Conservation (phyloP, 257 asterid species). For the Scutellaria minor region DNA sequence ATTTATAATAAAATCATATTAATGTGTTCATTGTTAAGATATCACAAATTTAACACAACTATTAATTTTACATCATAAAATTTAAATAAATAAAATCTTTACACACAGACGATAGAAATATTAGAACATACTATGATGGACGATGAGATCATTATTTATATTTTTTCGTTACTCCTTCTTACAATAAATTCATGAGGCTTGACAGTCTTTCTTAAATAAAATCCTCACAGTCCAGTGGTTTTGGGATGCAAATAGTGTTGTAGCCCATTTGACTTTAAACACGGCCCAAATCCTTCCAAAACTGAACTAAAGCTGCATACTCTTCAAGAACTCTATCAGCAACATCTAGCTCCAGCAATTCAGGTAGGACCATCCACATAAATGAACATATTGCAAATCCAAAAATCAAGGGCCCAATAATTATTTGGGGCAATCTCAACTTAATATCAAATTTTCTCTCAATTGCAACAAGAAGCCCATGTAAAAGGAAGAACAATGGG, state of each 20-base stretch:
- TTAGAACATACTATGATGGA: too few species aligned
- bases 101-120: too few species aligned
- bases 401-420: constrained; percentile 46
- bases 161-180: too few species aligned
- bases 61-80: too few species aligned
- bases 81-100: too few species aligned
- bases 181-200: too few species aligned
- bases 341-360: constrained; percentile 34
- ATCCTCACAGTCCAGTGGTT: too few species aligned
- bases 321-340: constrained; percentile 42
- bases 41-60: too few species aligned
- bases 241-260: neutral
- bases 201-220: too few species aligned
- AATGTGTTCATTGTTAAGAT: too few species aligned
- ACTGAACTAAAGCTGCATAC: constrained; percentile 37
- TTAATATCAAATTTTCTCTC: constrained; percentile 33
- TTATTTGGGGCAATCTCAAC: constrained; percentile 38
- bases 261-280: constrained; percentile 9
- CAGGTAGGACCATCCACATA: constrained; percentile 42
- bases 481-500: constrained; percentile 45
- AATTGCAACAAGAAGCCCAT: constrained; percentile 37
- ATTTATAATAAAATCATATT: too few species aligned
- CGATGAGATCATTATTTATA: too few species aligned
- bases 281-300: constrained; percentile 34
- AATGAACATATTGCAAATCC: constrained; percentile 37